phyloP scores from a whole-genome alignment of 345 rosid genomes.

The Citrus medica region DNA sequence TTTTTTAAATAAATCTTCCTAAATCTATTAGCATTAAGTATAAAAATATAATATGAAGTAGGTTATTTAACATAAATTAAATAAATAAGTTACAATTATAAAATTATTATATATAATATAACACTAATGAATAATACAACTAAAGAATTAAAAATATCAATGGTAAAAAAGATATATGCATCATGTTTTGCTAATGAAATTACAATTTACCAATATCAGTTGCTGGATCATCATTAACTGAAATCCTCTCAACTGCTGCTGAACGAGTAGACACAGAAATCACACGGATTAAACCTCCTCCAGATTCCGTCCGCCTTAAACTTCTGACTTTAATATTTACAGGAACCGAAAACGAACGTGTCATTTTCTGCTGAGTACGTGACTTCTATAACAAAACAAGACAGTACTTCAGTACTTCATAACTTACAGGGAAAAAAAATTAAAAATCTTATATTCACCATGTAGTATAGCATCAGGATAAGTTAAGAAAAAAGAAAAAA shows the following conservation, averaged over 20 bases:
- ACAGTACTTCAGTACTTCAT: neutral
- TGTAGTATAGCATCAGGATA: neutral
- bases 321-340: conserved; percentile 40
- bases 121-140: too few species aligned
- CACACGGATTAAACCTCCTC: conserved; percentile 47
- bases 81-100: too few species aligned
- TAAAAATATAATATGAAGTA: too few species aligned
- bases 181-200: neutral
- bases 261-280: conserved; percentile 38
- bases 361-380: conserved; percentile 34
- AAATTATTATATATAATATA: too few species aligned
- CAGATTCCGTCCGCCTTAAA: conserved; percentile 40
- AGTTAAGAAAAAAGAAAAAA: conserved; percentile 1
- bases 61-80: too few species aligned
- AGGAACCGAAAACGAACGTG: conserved; percentile 53
- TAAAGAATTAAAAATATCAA: neutral
- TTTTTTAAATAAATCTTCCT: too few species aligned
- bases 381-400: conserved; percentile 25
- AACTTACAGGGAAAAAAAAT: neutral
- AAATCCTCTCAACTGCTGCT: conserved; percentile 14
- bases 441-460: neutral
- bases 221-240: conserved; percentile 19
- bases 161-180: neutral
- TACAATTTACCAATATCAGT: conserved; percentile 31
- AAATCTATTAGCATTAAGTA: too few species aligned